Conservation (phyloP, 1,139 yeast genomes). For the Chernovozyma aurita region DNA sequence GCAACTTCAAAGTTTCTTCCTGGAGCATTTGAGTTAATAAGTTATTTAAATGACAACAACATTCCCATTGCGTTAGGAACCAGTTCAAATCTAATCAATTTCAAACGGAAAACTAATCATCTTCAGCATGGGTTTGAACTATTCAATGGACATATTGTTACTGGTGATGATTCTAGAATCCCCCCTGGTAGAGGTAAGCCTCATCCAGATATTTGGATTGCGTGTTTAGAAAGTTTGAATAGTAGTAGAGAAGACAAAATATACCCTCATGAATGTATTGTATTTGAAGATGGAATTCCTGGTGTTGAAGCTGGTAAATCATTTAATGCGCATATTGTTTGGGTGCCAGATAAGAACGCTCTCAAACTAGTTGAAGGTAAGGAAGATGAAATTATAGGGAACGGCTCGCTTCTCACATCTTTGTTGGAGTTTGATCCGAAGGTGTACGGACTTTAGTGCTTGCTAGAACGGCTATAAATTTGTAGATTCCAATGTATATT, state of each 20-base stretch:
- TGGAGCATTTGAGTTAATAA: conserved; percentile 72
- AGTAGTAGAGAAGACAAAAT: conserved; percentile 29
- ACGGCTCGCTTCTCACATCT: conserved; percentile 54
- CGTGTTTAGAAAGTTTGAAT: conserved; percentile 71
- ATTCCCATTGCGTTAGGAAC: conserved; percentile 93
- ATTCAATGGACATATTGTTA: conserved; percentile 67
- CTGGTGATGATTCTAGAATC: conserved; percentile 84
- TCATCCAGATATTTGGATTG: conserved; percentile 84
- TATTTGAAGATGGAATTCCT: conserved; percentile 92
- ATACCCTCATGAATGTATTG: conserved; percentile 61
- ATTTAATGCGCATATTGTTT: conserved; percentile 80
- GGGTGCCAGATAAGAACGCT: conserved; percentile 88
- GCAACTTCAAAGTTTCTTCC: conserved; percentile 63
- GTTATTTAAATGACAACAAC: conserved; percentile 39
- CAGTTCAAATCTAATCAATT: conserved; percentile 64
- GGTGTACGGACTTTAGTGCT: conserved; percentile 38
- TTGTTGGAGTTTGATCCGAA: conserved; percentile 51
- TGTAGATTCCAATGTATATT: not conserved
- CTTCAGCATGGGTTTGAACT: conserved; percentile 54
- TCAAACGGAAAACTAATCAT: conserved; percentile 63
- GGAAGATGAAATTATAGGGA: conserved; percentile 43
- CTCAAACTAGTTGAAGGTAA: conserved; percentile 43
- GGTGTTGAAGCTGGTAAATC: conserved; percentile 82
- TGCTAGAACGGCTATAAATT: not conserved
- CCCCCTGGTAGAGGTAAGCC: conserved; percentile 90